A percentile compares a stretch with the other conserved stretches of the same genome.
phyloP scores from a whole-genome alignment of 2,329 filamentous ascomycete genomes.

The Cordyceps tenuipes region DNA sequence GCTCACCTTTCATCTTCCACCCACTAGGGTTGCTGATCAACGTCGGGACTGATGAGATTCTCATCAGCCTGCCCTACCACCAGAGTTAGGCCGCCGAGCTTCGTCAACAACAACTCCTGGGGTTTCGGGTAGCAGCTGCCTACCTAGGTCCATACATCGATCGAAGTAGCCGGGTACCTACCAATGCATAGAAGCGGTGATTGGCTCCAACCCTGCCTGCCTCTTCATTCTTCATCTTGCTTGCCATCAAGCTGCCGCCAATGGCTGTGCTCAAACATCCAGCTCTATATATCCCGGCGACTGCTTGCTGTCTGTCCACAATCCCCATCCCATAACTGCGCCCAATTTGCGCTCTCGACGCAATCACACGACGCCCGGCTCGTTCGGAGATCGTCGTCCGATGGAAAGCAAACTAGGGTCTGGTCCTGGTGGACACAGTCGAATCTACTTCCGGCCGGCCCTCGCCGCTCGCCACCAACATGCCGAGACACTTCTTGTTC shows the following conservation, averaged over 20 bases:
- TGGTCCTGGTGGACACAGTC: neutral
- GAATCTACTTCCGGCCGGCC: neutral
- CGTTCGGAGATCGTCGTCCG: constrained; percentile 4
- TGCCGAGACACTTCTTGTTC: neutral
- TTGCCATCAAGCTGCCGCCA: neutral
- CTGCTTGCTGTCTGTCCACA: neutral
- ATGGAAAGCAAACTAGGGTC: neutral
- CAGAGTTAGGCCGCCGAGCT: neutral
- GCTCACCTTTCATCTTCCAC: neutral
- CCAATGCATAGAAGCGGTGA: neutral
- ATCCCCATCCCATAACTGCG: neutral
- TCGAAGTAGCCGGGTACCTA: too few relatives aligned
- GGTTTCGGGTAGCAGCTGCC: too few relatives aligned
- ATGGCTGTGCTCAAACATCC: neutral
- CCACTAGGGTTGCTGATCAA: neutral
- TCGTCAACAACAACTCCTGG: neutral
- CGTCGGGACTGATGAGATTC: neutral
- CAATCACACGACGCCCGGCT: neutral
- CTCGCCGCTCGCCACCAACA: neutral
- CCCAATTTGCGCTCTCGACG: neutral
- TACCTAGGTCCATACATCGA: too few relatives aligned
- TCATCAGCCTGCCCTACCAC: too few relatives aligned
- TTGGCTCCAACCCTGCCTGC: neutral
- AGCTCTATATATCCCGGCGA: neutral
- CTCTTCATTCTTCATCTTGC: neutral